These are phyloP conservation scores for Sporothrix variecibatus DNA, from an alignment of 2,329 filamentous ascomycete species.

Conservation along the genomic window DNA sequence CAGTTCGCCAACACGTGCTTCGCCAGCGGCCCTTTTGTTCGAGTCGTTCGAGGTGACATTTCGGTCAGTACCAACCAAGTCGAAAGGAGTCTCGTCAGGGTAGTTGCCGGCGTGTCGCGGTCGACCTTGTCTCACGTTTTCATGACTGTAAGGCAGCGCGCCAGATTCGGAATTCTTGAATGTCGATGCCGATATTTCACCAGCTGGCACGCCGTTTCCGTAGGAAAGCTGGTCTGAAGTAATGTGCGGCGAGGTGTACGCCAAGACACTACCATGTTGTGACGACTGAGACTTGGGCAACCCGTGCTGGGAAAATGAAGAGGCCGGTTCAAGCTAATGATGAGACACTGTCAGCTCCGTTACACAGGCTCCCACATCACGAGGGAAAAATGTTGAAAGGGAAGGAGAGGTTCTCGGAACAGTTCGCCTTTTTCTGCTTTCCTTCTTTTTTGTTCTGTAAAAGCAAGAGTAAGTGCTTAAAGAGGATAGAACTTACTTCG, in stretches of 20 bases:
- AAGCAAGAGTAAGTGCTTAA: not conserved
- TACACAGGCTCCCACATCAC: no score
- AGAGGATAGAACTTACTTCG: conserved; percentile 29
- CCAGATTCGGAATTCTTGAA: conserved; percentile 29
- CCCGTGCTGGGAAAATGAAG: conserved; percentile 27
- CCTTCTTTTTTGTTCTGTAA: no score
- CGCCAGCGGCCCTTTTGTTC: conserved; percentile 34
- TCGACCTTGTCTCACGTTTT: conserved; percentile 42
- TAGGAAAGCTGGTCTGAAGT: not conserved
- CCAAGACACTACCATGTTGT: not conserved
- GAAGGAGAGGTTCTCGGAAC: not conserved
- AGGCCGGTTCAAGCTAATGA: conserved; percentile 23
- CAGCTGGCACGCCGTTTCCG: not conserved
- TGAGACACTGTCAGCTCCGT: not conserved
- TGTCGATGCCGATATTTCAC: not conserved
- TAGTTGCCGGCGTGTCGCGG: conserved; percentile 41
- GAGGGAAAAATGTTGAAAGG: not conserved
- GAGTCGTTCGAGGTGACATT: conserved; percentile 22
- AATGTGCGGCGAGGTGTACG: conserved; percentile 1
- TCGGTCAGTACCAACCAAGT: conserved; percentile 41
- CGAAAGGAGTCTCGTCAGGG: conserved; percentile 49
- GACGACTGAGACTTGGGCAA: not conserved
- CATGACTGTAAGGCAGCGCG: conserved; percentile 32
- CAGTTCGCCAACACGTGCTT: conserved; percentile 36
- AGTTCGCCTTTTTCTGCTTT: no score